Conservation (phyloP, 768 basidiomycete genomes). For the Suillus bovinus region DNA sequence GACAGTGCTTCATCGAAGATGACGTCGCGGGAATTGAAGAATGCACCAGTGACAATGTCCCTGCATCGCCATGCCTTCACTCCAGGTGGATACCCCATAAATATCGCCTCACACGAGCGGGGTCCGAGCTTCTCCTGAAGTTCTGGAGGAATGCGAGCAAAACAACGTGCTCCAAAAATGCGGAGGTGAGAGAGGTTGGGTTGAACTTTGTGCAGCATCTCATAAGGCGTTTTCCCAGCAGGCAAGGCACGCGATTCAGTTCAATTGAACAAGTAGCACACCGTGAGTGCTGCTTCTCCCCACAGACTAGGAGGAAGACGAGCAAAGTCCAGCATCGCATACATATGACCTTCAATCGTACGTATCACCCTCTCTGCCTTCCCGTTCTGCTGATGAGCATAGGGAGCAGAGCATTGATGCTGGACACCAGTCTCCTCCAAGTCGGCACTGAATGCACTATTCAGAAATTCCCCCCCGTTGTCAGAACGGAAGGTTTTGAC, state of each 20-base stretch:
- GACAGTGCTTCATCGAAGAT: neutral
- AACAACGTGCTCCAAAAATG: too few species aligned
- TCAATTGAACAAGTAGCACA: neutral
- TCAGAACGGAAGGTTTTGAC: too few species aligned
- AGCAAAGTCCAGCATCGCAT: neutral
- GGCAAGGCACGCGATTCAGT: neutral
- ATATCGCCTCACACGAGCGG: neutral
- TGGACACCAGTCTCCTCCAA: too few species aligned
- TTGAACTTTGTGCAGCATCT: neutral
- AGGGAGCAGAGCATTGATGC: too few species aligned
- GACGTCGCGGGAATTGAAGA: constrained; percentile 2
- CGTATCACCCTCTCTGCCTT: too few species aligned
- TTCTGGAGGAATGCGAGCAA: too few species aligned
- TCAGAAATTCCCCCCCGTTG: too few species aligned
- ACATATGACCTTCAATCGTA: too few species aligned
- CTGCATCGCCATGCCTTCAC: neutral
- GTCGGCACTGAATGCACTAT: too few species aligned
- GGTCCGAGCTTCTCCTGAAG: too few species aligned
- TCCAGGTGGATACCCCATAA: neutral
- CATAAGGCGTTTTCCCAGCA: neutral
- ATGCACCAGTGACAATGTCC: neutral
- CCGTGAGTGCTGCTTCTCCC: constrained; percentile 15
- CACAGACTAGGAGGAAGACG: constrained; percentile 17
- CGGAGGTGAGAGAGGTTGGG: too few species aligned
- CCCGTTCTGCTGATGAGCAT: too few species aligned